A percentile compares a stretch with the other conserved stretches of the same genome.
phyloP scores from a whole-genome alignment of 768 basidiomycete genomes.

The Candolleomyces efflorescens region DNA sequence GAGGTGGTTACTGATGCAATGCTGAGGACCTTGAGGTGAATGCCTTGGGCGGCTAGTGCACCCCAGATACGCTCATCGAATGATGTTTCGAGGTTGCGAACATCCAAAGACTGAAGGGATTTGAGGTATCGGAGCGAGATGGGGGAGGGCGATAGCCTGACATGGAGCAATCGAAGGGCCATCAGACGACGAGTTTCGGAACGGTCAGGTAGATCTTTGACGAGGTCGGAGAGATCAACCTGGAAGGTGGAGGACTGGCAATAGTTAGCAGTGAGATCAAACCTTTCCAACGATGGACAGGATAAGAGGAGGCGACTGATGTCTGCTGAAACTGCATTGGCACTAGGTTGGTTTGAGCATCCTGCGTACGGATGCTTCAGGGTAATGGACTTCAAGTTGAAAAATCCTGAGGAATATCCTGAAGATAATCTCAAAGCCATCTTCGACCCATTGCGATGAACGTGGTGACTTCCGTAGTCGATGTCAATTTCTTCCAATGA shows the following conservation, averaged over 20 bases:
- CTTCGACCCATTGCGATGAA: background rate
- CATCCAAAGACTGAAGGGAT: background rate
- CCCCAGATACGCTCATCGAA: background rate
- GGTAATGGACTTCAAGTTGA: background rate
- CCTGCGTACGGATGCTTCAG: background rate
- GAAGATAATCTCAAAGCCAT: background rate
- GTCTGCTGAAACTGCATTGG: background rate
- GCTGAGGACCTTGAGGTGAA: background rate
- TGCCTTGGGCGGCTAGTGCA: background rate
- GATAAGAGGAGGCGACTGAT: background rate
- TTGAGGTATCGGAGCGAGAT: too few species aligned
- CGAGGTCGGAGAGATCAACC: background rate
- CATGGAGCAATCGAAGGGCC: too few species aligned
- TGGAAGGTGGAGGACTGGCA: background rate
- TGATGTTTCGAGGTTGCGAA: background rate
- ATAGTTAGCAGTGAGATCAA: background rate
- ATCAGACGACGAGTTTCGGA: too few species aligned
- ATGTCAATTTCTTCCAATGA: background rate
- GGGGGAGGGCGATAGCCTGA: too few species aligned
- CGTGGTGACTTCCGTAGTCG: background rate
- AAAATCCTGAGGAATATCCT: background rate
- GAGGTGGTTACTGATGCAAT: background rate
- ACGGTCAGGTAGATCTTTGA: too few species aligned
- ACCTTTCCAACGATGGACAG: background rate
- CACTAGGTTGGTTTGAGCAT: background rate